A percentile compares a stretch with the other conserved stretches of the same genome.
These are phyloP conservation scores for Malus sylvestris DNA, from an alignment of 306 rosid genomes.

Conservation along the genomic window DNA sequence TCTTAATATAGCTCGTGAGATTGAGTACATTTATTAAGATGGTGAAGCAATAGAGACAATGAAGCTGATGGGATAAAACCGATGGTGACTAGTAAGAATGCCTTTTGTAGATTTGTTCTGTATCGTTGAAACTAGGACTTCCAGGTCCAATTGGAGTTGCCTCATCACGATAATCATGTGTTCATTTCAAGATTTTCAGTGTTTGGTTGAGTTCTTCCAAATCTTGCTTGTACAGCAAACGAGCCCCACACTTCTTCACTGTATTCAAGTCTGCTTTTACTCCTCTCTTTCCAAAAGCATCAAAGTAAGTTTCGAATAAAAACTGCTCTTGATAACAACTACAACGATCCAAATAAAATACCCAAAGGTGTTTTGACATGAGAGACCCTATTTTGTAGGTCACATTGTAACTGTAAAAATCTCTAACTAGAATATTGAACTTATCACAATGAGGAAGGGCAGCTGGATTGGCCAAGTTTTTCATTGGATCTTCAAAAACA, in stretches of 20 bases:
- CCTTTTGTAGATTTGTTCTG: too few species aligned
- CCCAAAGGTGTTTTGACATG: neutral
- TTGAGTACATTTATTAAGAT: too few species aligned
- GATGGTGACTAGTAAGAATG: too few species aligned
- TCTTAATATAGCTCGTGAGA: too few species aligned
- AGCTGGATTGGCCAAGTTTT: neutral
- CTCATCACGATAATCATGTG: too few species aligned
- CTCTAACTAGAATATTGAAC: too few species aligned
- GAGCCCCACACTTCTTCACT: neutral
- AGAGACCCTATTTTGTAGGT: neutral
- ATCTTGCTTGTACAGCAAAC: neutral
- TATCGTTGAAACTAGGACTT: too few species aligned
- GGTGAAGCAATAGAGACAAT: too few species aligned
- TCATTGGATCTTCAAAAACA: neutral
- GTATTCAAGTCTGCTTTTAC: neutral
- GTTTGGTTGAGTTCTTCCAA: neutral
- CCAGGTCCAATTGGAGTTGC: neutral
- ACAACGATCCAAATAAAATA: neutral
- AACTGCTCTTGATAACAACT: rapidly evolving
- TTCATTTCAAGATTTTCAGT: neutral
- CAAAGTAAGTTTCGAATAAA: neutral
- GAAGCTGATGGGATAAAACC: too few species aligned
- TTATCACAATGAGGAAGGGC: neutral
- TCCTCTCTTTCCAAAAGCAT: too few species aligned
- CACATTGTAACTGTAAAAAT: too few species aligned